phyloP scores from a whole-genome alignment of 1,139 yeast species.

The Geotrichum australiense region DNA sequence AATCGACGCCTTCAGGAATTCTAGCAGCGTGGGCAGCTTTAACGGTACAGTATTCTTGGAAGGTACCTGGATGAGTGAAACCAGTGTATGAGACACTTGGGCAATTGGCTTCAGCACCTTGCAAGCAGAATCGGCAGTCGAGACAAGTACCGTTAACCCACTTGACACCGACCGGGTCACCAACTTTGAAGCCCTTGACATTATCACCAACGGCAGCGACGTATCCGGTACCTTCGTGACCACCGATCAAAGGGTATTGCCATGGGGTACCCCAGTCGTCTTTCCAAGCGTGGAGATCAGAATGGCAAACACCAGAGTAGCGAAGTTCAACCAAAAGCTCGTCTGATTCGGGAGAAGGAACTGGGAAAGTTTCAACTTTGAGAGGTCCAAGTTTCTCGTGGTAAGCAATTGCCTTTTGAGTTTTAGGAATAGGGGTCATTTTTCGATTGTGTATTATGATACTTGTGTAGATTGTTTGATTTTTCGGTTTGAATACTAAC shows the following conservation, averaged over 20 bases:
- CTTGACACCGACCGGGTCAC: conserved; percentile 26
- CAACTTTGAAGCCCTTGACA: conserved; percentile 21
- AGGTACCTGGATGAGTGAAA: conserved; percentile 66
- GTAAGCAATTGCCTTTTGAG: conserved; percentile 27
- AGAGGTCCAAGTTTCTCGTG: conserved; percentile 19
- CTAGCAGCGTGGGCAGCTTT: conserved; percentile 73
- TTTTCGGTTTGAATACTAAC: too few relatives aligned
- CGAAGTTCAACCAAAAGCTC: conserved; percentile 29
- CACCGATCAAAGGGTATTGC: conserved; percentile 21
- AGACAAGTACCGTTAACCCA: conserved; percentile 23
- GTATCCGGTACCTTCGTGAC: conserved; percentile 29
- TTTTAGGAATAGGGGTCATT: conserved; percentile 22
- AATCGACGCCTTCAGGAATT: conserved; percentile 57
- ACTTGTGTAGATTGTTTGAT: too few relatives aligned
- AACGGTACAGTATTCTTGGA: conserved; percentile 72
- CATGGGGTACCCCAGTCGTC: conserved; percentile 17
- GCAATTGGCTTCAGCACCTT: conserved; percentile 23
- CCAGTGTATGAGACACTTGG: conserved; percentile 37
- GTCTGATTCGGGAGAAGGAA: conserved; percentile 26
- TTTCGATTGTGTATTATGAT: background rate
- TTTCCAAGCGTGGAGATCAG: conserved; percentile 30
- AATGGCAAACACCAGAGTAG: conserved; percentile 37
- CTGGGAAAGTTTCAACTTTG: conserved; percentile 25
- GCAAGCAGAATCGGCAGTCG: conserved; percentile 22
- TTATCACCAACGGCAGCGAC: conserved; percentile 25